Conservation (phyloP, 2,329 filamentous ascomycete genomes). For the Alternaria alternata region DNA sequence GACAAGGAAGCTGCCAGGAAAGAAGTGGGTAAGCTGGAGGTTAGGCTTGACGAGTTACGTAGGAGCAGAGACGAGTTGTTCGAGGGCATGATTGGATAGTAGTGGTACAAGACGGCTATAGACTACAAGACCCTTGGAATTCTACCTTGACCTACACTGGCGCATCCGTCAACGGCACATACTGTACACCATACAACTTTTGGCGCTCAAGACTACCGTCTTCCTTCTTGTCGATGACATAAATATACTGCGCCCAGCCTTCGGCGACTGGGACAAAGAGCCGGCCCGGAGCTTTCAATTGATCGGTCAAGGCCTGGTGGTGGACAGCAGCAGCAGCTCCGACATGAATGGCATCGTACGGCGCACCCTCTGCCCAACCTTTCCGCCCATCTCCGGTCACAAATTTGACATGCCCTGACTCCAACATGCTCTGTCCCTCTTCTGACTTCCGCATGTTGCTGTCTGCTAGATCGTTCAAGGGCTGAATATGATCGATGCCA, state of each 20-base stretch:
- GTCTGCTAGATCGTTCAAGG: slow-evolving; percentile 53
- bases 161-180: slow-evolving; percentile 79
- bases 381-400: slow-evolving; percentile 71
- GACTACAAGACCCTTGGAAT: background rate
- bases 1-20: slow-evolving; percentile 72
- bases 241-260: slow-evolving; percentile 69
- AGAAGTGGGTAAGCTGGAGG: slow-evolving; percentile 73
- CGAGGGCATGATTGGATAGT: slow-evolving; percentile 70
- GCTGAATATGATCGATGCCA: slow-evolving; percentile 60
- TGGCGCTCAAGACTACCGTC: slow-evolving; percentile 64
- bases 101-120: slow-evolving; percentile 8
- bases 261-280: slow-evolving; percentile 80
- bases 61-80: slow-evolving; percentile 76
- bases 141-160: slow-evolving; percentile 48
- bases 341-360: slow-evolving; percentile 95
- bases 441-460: slow-evolving; percentile 56
- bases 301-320: slow-evolving; percentile 75
- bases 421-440: slow-evolving; percentile 65
- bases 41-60: slow-evolving; percentile 68
- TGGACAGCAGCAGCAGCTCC: slow-evolving; percentile 82
- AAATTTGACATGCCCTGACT: slow-evolving; percentile 71
- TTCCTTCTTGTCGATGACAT: slow-evolving; percentile 75
- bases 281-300: slow-evolving; percentile 79
- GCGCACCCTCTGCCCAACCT: slow-evolving; percentile 56
- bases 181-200: slow-evolving; percentile 74